A percentile compares a stretch with the other conserved stretches of the same genome.
These are phyloP conservation scores for Nannizzia gypsea DNA, from an alignment of 2,329 filamentous ascomycete genomes.

Conservation along the genomic window DNA sequence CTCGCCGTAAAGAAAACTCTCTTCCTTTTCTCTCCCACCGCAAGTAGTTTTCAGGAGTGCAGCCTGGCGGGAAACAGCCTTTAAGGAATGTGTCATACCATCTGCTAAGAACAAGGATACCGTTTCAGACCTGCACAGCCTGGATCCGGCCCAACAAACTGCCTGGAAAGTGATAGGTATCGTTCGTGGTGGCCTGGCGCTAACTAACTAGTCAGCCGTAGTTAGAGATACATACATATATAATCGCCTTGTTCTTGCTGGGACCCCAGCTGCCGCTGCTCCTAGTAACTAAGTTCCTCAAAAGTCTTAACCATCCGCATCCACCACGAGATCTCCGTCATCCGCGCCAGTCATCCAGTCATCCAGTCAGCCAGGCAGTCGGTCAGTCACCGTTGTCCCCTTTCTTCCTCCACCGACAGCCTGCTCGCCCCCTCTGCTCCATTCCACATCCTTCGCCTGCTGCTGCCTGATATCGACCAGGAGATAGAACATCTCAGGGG, in stretches of 20 bases:
- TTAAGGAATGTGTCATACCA: not conserved
- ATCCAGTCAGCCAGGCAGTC: too few species aligned
- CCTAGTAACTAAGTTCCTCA: not conserved
- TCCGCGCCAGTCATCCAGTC: not conserved
- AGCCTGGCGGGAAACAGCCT: not conserved
- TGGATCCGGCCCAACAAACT: not conserved
- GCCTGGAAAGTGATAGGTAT: not conserved
- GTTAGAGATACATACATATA: not conserved
- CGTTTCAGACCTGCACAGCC: not conserved
- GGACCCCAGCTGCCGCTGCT: not conserved
- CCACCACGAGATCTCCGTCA: conserved; percentile 1
- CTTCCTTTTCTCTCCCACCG: not conserved
- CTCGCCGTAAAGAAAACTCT: not conserved
- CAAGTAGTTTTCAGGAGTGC: not conserved
- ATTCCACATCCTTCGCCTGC: not conserved
- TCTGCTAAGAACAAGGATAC: not conserved
- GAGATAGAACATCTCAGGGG: too few species aligned
- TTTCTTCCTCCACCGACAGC: not conserved
- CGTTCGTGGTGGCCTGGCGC: not conserved
- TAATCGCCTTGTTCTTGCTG: not conserved
- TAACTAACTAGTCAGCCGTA: not conserved
- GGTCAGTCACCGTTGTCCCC: too few species aligned
- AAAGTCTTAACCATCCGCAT: not conserved
- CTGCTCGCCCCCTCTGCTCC: not conserved
- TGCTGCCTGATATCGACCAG: not conserved